Evolutionary conservation across 2,329 filamentous ascomycete genomes (phyloP).

Genomic region (Aspergillus aculeatinus): DNA sequence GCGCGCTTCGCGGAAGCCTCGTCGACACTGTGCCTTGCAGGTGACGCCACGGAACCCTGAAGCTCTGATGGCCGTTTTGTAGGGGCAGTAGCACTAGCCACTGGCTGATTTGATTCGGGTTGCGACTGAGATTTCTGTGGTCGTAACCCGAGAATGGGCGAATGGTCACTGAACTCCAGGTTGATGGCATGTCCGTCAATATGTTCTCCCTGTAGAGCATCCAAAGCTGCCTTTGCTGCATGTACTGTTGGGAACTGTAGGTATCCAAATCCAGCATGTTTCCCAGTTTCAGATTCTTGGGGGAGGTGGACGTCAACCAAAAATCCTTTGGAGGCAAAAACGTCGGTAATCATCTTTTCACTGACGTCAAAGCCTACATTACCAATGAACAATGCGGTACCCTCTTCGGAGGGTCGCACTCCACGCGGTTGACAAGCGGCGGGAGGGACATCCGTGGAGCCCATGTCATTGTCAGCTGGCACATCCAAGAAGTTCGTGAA

Average conservation of each 20-base stretch:
- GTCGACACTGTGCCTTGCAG: neutral
- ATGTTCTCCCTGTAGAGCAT: constrained; percentile 35
- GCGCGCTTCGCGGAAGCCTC: neutral
- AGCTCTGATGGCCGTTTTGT: neutral
- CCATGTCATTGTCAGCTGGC: neutral
- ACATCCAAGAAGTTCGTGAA: neutral
- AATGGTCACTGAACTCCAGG: constrained; percentile 38
- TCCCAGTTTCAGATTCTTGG: constrained; percentile 31
- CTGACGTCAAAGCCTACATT: constrained; percentile 42
- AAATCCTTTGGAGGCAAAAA: constrained; percentile 40
- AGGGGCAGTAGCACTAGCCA: neutral
- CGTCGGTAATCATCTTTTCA: constrained; percentile 35
- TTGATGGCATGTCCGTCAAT: constrained; percentile 44
- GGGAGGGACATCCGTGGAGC: neutral
- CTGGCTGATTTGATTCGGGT: neutral
- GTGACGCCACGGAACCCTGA: constrained; percentile 2
- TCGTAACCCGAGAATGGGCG: constrained; percentile 20
- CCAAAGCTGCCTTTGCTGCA: constrained; percentile 37
- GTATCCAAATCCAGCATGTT: constrained; percentile 44
- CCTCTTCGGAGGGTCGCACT: neutral
- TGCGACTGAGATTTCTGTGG: neutral
- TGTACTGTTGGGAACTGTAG: constrained; percentile 36
- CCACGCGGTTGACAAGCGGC: neutral
- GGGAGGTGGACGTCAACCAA: constrained; percentile 37
- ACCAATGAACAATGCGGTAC: constrained; percentile 37